Conservation (phyloP, 2,329 filamentous ascomycete genomes). For the Phyllosticta citribraziliensis region DNA sequence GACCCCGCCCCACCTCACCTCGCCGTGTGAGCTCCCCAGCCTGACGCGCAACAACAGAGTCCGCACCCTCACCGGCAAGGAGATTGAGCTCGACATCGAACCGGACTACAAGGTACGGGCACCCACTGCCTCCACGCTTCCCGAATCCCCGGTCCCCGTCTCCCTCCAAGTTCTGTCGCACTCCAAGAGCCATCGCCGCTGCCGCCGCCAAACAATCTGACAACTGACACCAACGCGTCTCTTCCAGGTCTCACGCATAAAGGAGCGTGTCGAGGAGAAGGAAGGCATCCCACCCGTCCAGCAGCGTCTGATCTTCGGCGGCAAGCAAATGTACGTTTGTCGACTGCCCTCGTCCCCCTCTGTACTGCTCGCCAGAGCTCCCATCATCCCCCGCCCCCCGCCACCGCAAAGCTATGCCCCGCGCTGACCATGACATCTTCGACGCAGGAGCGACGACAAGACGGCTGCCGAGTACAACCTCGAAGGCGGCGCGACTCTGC, state of each 20-base stretch:
- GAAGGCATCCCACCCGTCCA: slow-evolving; percentile 96
- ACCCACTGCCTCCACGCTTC: background rate
- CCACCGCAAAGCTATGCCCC: background rate
- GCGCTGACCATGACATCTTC: slow-evolving; percentile 9
- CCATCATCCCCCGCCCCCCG: background rate
- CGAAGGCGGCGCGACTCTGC: slow-evolving; percentile 83
- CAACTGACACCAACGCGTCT: background rate
- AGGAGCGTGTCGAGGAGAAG: slow-evolving; percentile 98
- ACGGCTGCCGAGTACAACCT: slow-evolving; percentile 84
- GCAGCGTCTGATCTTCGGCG: slow-evolving; percentile 90
- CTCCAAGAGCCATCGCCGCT: background rate
- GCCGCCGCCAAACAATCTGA: background rate
- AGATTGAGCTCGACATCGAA: slow-evolving; percentile 98
- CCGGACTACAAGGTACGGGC: slow-evolving; percentile 69
- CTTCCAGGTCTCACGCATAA: slow-evolving; percentile 78
- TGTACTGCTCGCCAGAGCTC: background rate
- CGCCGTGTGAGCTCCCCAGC: background rate
- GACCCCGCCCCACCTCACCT: slow-evolving; percentile 2
- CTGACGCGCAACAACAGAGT: slow-evolving; percentile 50
- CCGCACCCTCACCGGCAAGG: slow-evolving; percentile 93
- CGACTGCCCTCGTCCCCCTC: background rate
- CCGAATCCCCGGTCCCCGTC: background rate
- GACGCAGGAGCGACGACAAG: slow-evolving; percentile 82
- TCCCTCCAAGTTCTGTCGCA: background rate
- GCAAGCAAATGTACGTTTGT: slow-evolving; percentile 79